Conservation (phyloP, 306 rosid species). For the Vicia faba region DNA sequence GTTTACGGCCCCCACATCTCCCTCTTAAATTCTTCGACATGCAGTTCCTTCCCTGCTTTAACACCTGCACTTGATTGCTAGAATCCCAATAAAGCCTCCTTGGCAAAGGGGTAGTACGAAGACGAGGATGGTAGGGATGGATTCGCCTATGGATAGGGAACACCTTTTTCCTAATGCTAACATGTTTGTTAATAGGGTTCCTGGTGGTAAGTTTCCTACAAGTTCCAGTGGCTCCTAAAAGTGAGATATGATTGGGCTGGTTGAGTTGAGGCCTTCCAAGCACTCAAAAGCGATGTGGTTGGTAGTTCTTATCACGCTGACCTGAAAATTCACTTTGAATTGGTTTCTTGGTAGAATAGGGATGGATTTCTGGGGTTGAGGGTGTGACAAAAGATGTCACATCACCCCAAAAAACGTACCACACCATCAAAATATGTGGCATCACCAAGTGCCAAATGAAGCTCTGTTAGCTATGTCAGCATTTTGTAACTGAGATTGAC, state of each 20-base stretch:
- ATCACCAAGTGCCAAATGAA: neutral
- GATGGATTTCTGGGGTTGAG: neutral
- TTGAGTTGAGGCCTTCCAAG: slow-evolving; percentile 60
- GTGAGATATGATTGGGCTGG: slow-evolving; percentile 36
- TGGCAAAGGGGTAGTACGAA: slow-evolving; percentile 62
- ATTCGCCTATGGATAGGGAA: slow-evolving; percentile 52
- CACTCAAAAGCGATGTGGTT: slow-evolving; percentile 51
- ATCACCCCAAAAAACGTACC: neutral
- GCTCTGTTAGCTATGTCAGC: neutral
- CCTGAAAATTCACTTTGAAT: neutral
- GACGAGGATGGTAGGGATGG: slow-evolving; percentile 48
- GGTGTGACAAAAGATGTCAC: neutral
- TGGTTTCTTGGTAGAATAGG: neutral
- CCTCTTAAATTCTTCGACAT: slow-evolving; percentile 44
- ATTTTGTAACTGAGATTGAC: neutral
- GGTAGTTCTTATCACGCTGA: slow-evolving; percentile 19
- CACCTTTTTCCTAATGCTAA: slow-evolving; percentile 53
- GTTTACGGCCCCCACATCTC: slow-evolving; percentile 44
- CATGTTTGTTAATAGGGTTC: slow-evolving; percentile 44
- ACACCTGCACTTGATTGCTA: slow-evolving; percentile 56
- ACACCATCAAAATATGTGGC: neutral
- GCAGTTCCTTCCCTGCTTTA: slow-evolving; percentile 38
- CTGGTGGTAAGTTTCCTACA: slow-evolving; percentile 42
- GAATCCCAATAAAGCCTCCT: slow-evolving; percentile 55
- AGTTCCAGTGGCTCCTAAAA: slow-evolving; percentile 55